Conservation (phyloP, 805 yeast genomes). For the Metschnikowia gruessii region DNA sequence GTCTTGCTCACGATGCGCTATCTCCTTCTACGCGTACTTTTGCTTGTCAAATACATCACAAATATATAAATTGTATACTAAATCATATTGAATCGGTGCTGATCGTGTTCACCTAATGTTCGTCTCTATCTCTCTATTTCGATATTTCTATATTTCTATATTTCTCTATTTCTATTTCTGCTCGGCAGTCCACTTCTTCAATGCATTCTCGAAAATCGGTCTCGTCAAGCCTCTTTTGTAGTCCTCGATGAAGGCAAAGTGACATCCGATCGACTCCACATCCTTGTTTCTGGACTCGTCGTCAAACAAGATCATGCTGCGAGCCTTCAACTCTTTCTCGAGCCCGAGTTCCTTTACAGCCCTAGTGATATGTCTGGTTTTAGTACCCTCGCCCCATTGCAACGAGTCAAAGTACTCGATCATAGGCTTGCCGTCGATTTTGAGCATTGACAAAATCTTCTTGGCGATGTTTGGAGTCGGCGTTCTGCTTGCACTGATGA, state of each 20-base stretch:
- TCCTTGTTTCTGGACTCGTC: slow-evolving; percentile 79
- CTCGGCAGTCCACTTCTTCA: slow-evolving; percentile 28
- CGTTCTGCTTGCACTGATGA: slow-evolving; percentile 78
- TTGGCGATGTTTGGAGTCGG: slow-evolving; percentile 75
- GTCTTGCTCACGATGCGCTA: slow-evolving; percentile 9
- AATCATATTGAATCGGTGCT: neutral
- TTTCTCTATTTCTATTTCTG: slow-evolving; percentile 1
- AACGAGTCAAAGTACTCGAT: slow-evolving; percentile 50
- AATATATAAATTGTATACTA: slow-evolving; percentile 6
- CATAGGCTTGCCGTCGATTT: slow-evolving; percentile 54
- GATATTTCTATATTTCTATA: too few relatives aligned
- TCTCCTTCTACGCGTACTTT: slow-evolving; percentile 8
- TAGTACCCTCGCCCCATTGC: slow-evolving; percentile 70
- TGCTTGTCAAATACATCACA: slow-evolving; percentile 5
- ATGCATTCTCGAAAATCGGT: slow-evolving; percentile 47
- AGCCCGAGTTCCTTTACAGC: slow-evolving; percentile 49
- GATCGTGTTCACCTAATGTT: neutral
- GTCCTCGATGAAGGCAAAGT: slow-evolving; percentile 61
- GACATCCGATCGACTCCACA: slow-evolving; percentile 67
- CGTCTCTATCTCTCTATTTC: neutral
- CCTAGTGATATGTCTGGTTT: slow-evolving; percentile 52
- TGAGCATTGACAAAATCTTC: slow-evolving; percentile 52
- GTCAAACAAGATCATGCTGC: slow-evolving; percentile 56
- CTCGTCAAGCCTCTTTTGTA: slow-evolving; percentile 57
- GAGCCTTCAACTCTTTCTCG: slow-evolving; percentile 43